phyloP scores from a whole-genome alignment of 192 early-diverging fungal genomes.

The Funneliformis mosseae region DNA sequence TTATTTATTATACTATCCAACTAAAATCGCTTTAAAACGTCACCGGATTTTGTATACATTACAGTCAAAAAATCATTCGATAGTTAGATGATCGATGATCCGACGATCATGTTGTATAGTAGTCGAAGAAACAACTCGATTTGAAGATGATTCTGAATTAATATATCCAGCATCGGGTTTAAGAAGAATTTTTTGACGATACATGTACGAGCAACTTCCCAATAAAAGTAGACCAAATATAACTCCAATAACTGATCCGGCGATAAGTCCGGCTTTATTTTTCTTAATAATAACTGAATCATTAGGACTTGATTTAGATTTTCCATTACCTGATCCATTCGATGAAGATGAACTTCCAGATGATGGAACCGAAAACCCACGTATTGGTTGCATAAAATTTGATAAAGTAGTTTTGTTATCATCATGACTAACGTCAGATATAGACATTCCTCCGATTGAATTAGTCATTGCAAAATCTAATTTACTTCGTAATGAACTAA shows the following conservation, averaged over 20 bases:
- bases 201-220: background rate
- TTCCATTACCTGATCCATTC: constrained; percentile 1
- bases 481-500: constrained; percentile 64
- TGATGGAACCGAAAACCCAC: background rate
- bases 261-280: background rate
- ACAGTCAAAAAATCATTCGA: too few species aligned
- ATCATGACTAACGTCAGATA: constrained; percentile 55
- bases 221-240: background rate
- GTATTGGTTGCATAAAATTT: constrained; percentile 33
- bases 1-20: too few species aligned
- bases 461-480: constrained; percentile 54
- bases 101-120: too few species aligned
- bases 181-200: too few species aligned
- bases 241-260: background rate
- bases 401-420: constrained; percentile 40
- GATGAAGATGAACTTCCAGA: constrained; percentile 40
- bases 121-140: too few species aligned
- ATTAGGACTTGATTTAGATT: background rate
- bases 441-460: constrained; percentile 67
- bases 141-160: too few species aligned
- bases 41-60: too few species aligned
- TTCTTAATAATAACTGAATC: background rate
- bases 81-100: too few species aligned
- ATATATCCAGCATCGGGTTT: background rate
- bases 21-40: too few species aligned